Conservation (phyloP, 2,329 filamentous ascomycete genomes). For the Stachybotrys chartarum region DNA sequence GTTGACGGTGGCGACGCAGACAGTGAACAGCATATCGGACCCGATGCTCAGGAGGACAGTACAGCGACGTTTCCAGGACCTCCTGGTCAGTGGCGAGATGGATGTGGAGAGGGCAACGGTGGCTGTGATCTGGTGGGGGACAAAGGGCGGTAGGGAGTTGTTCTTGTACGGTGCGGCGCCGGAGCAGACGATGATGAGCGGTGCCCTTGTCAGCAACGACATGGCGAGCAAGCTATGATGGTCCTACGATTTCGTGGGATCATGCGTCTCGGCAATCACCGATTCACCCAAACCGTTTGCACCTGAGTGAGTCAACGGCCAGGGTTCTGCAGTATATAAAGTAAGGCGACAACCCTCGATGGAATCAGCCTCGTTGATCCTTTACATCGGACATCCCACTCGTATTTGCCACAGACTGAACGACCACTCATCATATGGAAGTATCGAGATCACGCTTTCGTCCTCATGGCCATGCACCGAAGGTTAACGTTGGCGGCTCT, state of each 20-base stretch:
- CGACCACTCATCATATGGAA: no score
- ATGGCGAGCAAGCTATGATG: conserved; percentile 28
- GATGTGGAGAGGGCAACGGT: conserved; percentile 76
- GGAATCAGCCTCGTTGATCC: not conserved
- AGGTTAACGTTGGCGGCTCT: not conserved
- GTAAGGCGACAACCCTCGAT: not conserved
- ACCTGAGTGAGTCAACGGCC: not conserved
- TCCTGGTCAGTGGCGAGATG: conserved; percentile 75
- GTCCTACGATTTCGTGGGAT: not conserved
- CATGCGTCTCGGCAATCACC: not conserved
- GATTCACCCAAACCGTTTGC: not conserved
- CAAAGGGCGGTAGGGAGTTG: conserved; percentile 45
- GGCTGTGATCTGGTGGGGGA: conserved; percentile 82
- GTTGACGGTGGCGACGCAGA: conserved; percentile 63
- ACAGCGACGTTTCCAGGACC: conserved; percentile 69
- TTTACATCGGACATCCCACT: not conserved
- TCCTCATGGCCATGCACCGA: not conserved
- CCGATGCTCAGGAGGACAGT: conserved; percentile 54
- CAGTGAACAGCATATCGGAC: conserved; percentile 59
- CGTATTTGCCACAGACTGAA: no score
- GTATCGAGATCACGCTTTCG: no score
- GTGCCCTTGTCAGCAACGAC: conserved; percentile 33
- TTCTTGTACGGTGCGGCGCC: conserved; percentile 25
- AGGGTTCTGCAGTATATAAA: not conserved
- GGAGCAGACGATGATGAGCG: conserved; percentile 43